Conservation (phyloP, 2,329 filamentous ascomycete species). For the Stylonectria norvegica region DNA sequence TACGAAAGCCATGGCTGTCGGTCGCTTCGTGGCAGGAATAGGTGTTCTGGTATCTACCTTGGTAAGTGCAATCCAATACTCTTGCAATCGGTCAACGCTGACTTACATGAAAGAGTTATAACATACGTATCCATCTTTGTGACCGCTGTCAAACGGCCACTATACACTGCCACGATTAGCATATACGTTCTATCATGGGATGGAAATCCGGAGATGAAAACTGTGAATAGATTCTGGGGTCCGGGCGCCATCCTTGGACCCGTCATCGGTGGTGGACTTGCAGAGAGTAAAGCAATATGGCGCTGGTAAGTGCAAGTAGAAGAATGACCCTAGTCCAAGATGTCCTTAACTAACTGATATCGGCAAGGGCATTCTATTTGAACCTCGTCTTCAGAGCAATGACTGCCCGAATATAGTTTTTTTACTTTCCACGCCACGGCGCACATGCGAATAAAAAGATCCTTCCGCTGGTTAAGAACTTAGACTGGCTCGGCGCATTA, state of each 20-base stretch:
- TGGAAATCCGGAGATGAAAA: no score
- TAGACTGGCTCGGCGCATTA: not conserved
- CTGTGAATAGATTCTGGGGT: slow-evolving; percentile 30
- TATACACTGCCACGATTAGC: slow-evolving; percentile 17
- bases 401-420: not conserved
- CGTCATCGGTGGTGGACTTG: slow-evolving; percentile 43
- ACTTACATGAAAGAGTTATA: not conserved
- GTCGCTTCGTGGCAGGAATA: slow-evolving; percentile 39
- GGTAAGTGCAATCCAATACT: slow-evolving; percentile 1
- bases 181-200: slow-evolving; percentile 2
- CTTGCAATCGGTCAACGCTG: not conserved
- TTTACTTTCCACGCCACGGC: not conserved
- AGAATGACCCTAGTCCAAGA: no score
- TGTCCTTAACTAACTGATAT: not conserved
- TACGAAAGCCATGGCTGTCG: slow-evolving; percentile 43
- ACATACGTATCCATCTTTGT: slow-evolving; percentile 10
- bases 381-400: not conserved
- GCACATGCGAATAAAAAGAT: not conserved
- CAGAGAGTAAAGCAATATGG: slow-evolving; percentile 38
- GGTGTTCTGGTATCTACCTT: slow-evolving; percentile 34
- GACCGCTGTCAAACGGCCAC: slow-evolving; percentile 5
- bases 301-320: slow-evolving; percentile 27
- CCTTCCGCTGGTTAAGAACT: not conserved
- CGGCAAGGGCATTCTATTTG: not conserved
- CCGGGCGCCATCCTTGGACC: slow-evolving; percentile 41